A percentile compares a stretch with the other conserved stretches of the same genome.
phyloP scores from a whole-genome alignment of 768 basidiomycete species.

The Tulasnella sp. region DNA sequence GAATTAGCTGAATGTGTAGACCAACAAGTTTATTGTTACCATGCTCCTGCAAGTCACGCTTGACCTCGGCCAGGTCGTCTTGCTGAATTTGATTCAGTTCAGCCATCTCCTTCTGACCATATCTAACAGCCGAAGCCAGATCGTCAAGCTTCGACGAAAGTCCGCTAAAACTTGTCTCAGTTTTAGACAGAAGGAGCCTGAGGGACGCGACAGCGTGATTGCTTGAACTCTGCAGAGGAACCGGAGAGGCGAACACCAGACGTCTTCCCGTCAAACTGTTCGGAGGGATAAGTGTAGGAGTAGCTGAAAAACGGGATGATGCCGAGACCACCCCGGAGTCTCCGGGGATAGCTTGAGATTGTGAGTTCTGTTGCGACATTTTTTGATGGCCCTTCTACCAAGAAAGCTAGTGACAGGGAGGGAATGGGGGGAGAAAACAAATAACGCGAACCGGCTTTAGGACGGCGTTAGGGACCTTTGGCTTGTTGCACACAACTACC shows the following conservation, averaged over 20 bases:
- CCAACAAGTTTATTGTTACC: not conserved
- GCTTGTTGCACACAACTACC: not conserved
- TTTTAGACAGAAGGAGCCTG: not conserved
- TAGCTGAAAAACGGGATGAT: not conserved
- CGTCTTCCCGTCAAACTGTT: not conserved
- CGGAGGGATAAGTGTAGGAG: not conserved
- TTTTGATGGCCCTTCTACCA: not conserved
- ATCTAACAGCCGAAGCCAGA: not conserved
- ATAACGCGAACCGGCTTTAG: not conserved
- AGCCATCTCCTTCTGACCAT: constrained; percentile 11
- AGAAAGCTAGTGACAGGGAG: not conserved
- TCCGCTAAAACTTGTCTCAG: not conserved
- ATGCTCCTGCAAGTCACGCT: constrained; percentile 19
- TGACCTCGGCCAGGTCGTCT: constrained; percentile 14
- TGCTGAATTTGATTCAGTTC: not conserved
- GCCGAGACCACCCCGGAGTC: not conserved
- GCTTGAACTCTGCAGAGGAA: not conserved
- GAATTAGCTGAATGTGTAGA: not conserved
- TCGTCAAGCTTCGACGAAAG: constrained; percentile 11
- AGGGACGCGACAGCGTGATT: not conserved
- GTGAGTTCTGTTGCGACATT: not conserved
- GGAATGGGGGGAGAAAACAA: not conserved
- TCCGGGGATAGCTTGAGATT: not conserved
- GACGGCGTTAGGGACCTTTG: not conserved
- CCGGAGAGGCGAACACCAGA: not conserved